Base-by-base conservation (phyloP, 1,139 yeast genomes). In the Sugiyamaella castrensis region DNA sequence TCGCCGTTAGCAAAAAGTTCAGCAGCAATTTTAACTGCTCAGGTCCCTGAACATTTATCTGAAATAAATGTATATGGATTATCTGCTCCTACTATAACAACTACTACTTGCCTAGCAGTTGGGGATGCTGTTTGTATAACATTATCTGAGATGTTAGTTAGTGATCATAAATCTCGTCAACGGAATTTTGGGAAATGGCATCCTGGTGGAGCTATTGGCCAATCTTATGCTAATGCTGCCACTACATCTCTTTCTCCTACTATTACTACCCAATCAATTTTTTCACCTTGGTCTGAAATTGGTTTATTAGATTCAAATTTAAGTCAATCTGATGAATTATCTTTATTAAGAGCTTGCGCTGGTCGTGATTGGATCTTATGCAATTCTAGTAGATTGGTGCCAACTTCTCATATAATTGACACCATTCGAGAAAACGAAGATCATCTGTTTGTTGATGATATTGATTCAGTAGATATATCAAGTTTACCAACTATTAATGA, bases 201-300 rank as follows among this genome's bases (percentile, higher is more conserved):
- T 62, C 96, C 96, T 1, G 96, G 96, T 31, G 96, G 96, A 26
- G 86, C 94, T 1, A 87, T 88, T 59, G 96, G 96, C 13, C 75
- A 79, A 37, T 74, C 71, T 7, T 74, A 71, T 53, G 47, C 48
- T 19, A 29, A 36, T 9, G 12, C 12, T 13, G 11, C 13, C 8
- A 4, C 28, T 4, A 26, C 10, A 19, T 5, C 24, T 19, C 24
- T 19, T 19, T 19, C 24, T 19, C 24, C 24, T 19, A 37, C 9
- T n/a, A 26, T 19, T 16, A 15, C 19, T 2, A 12, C 6, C 1
- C 36, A 26, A 30, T 27, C 41, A 28, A 16, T 12, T 31, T 40
- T 16, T 27, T 37, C 10, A 26, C 42, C 41, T n/a, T 50, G 51
- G 51, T 28, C 34, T 12, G 44, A 41, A 28, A 44, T 50, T 26